Evolutionary conservation across 2,329 filamentous ascomycete genomes (phyloP), one percentile per base, ranked within the genome.

Genomic region (Mycogone perniciosa): DNA sequence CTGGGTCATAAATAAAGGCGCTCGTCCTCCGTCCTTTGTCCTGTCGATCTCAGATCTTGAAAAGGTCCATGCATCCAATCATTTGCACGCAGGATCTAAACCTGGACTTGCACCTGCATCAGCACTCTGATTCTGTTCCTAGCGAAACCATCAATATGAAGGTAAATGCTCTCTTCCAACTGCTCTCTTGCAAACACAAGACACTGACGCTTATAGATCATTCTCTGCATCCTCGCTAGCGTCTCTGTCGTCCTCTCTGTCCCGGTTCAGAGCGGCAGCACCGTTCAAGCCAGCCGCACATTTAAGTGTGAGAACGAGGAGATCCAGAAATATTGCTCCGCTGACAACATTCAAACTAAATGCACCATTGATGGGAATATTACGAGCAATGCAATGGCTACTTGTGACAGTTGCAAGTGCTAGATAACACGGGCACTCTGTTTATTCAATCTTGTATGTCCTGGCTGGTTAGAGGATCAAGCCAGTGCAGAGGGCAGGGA

Each of bases 281-380:
- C 42, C 43, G 50, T 53, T 39, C 43, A 57, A 46, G 11, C 39
- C 26, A 50, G 40, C 27, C 44, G 56, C 45, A 40, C 31, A 31
- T 60, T 59, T 50, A 37, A 7, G 40, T 60, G 59, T 34, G 50
- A 48, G 5, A 1, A 26, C 1, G 49, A 50, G 3, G 49, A 20
- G 20, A 3, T 59, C 20, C 38, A 58, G 13, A 51, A 44, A 26
- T 60, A 56, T 46, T 61, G 59, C 50, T 45, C 50, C 34, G 58
- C 58, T 8, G 52, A 52, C 47, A 61, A 61, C 41, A 44, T 60
- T 27, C 41, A 55, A 38, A 55, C 54, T 4, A 44, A 48, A 5
- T 61, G 59, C 51, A 52, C 50, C 29, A 26, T 27, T 4, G 40
- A 33, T 7, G 56, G 57, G 38, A 11, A 13, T 9, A 60, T 61